Percentiles rank a stretch among this genome's conserved stretches.
Conservation (phyloP, 306 rosid species). For the Begonia peltatifolia region DNA sequence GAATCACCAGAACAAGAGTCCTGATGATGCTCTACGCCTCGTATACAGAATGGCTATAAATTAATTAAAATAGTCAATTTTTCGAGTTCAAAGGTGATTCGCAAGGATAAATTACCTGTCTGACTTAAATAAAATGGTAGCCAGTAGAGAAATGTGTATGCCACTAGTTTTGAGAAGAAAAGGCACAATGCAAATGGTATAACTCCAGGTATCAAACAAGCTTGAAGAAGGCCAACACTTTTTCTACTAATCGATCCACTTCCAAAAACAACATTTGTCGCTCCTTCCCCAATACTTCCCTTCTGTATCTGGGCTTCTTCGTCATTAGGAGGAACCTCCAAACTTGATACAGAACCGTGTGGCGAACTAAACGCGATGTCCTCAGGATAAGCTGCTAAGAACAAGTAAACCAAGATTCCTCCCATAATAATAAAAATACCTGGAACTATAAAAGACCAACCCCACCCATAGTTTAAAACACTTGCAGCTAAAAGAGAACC, state of each 20-base stretch:
- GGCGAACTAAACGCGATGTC: slow-evolving; percentile 31
- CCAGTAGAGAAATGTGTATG: slow-evolving; percentile 74
- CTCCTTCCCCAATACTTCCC: slow-evolving; percentile 4
- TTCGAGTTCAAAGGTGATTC: too few relatives aligned
- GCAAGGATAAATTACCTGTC: slow-evolving; percentile 34
- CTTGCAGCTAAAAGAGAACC: slow-evolving; percentile 71
- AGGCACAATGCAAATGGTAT: slow-evolving; percentile 68
- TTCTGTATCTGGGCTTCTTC: slow-evolving; percentile 27
- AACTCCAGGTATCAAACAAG: slow-evolving; percentile 68
- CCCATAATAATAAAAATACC: slow-evolving; percentile 36
- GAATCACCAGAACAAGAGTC: too few relatives aligned
- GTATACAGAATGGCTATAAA: too few relatives aligned
- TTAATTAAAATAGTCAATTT: too few relatives aligned
- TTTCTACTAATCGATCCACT: slow-evolving; percentile 21
- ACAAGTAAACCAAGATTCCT: slow-evolving; percentile 44
- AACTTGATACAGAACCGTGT: slow-evolving; percentile 16
- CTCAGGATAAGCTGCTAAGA: slow-evolving; percentile 60
- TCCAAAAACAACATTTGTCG: not conserved
- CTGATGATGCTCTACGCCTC: too few relatives aligned
- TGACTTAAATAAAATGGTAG: slow-evolving; percentile 65
- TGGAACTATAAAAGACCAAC: slow-evolving; percentile 62
- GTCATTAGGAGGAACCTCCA: slow-evolving; percentile 9
- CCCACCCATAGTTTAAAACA: slow-evolving; percentile 80
- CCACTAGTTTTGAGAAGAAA: slow-evolving; percentile 85
- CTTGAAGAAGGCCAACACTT: slow-evolving; percentile 52